phyloP scores from a whole-genome alignment of 768 basidiomycete species.

The Cytidiella melzeri region DNA sequence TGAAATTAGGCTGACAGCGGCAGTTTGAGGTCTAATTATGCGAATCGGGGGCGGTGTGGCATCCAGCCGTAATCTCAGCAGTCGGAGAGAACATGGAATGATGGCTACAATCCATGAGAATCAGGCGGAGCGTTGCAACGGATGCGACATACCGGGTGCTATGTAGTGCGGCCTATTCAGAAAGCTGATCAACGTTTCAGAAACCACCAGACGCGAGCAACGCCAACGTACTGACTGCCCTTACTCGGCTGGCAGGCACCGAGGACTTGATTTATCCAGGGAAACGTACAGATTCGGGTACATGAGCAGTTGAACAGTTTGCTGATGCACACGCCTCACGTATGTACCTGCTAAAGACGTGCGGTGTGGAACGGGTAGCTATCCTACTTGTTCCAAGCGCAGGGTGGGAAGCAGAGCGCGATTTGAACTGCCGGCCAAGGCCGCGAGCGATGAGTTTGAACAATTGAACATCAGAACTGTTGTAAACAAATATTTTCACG shows the following conservation, averaged over 20 bases:
- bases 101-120: not conserved
- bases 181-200: no score
- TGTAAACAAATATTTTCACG: no score
- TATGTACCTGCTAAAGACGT: not conserved
- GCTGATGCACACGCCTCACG: not conserved
- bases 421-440: no score
- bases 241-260: no score
- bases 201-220: no score
- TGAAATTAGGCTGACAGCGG: not conserved
- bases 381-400: not conserved
- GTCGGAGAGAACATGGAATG: not conserved
- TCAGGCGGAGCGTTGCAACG: not conserved
- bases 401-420: not conserved
- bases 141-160: not conserved
- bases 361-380: not conserved
- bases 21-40: not conserved
- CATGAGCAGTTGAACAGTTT: not conserved
- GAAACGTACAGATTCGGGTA: not conserved
- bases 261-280: no score
- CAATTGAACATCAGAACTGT: no score
- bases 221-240: no score
- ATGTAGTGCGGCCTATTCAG: not conserved
- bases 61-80: slow-evolving; percentile 6
- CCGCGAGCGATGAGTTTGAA: not conserved
- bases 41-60: slow-evolving; percentile 3